A percentile compares a stretch with the other conserved stretches of the same genome.
Conservation (phyloP, 352 stramenopile genomes). For the Phytophthora citricola region DNA sequence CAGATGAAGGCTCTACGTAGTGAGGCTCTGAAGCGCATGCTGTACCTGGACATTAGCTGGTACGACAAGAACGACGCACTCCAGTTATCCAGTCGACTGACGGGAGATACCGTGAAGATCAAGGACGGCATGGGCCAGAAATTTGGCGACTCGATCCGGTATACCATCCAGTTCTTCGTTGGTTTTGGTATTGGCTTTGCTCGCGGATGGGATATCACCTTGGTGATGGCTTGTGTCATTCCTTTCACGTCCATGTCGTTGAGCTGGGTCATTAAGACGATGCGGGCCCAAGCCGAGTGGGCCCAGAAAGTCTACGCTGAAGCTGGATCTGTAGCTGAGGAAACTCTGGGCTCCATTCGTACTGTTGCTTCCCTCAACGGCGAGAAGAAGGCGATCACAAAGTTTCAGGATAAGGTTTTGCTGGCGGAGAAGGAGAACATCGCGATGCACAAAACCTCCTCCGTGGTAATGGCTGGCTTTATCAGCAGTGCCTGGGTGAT, state of each 20-base stretch:
- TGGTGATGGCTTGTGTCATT: conserved; percentile 48
- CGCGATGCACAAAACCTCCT: conserved; percentile 39
- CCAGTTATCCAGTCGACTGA: conserved; percentile 44
- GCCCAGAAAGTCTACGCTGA: conserved; percentile 49
- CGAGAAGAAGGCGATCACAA: conserved; percentile 42
- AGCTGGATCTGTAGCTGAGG: conserved; percentile 54
- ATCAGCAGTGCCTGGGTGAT: conserved; percentile 55
- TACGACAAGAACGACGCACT: conserved; percentile 47
- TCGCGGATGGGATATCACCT: conserved; percentile 48
- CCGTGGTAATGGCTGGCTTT: conserved; percentile 45
- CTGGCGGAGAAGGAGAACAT: conserved; percentile 49
- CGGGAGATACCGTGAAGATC: conserved; percentile 49
- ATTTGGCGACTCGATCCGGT: conserved; percentile 46
- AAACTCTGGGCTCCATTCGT: conserved; percentile 50
- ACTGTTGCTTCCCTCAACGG: conserved; percentile 52
- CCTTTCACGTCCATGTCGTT: conserved; percentile 42
- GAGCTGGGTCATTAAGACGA: conserved; percentile 38
- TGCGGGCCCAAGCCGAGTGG: conserved; percentile 27
- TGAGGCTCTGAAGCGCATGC: conserved; percentile 45
- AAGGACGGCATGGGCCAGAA: conserved; percentile 57
- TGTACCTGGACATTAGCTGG: conserved; percentile 57
- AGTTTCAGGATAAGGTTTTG: conserved; percentile 40
- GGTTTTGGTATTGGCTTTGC: conserved; percentile 48
- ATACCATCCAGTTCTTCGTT: conserved; percentile 34
- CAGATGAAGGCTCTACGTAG: conserved; percentile 50